phyloP scores from a whole-genome alignment of 805 yeast genomes.

The Yarrowia alimentaria region DNA sequence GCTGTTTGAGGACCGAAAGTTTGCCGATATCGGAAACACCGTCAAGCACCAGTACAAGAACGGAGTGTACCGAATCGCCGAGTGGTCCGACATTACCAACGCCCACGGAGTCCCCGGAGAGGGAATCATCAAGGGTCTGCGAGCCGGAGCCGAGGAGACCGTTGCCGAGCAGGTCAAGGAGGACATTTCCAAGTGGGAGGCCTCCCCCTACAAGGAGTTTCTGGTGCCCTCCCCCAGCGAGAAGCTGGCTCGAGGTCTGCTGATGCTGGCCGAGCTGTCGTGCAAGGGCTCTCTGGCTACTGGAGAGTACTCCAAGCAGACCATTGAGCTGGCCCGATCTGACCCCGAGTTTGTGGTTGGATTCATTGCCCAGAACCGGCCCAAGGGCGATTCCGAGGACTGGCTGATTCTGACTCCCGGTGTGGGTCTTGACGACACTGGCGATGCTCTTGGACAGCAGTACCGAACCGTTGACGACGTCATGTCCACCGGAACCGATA shows the following conservation, averaged over 20 bases:
- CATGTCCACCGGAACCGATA: constrained; percentile 80
- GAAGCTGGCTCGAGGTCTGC: constrained; percentile 57
- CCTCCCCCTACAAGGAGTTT: constrained; percentile 6
- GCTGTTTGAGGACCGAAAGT: constrained; percentile 95
- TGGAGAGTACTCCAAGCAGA: constrained; percentile 83
- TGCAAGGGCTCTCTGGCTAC: constrained; percentile 91
- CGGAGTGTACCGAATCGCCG: constrained; percentile 83
- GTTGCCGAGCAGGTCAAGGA: constrained; percentile 47
- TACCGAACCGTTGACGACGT: constrained; percentile 90
- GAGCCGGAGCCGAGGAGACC: constrained; percentile 68
- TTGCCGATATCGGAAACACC: constrained; percentile 97
- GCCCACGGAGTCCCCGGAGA: constrained; percentile 97
- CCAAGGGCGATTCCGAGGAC: constrained; percentile 79
- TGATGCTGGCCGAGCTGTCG: constrained; percentile 94
- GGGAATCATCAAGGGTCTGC: constrained; percentile 86
- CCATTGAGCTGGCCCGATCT: constrained; percentile 84
- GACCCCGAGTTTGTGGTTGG: constrained; percentile 93
- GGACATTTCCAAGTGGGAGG: constrained; percentile 1
- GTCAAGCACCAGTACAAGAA: constrained; percentile 91
- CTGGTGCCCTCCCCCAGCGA: constrained; percentile 17
- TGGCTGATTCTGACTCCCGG: constrained; percentile 99
- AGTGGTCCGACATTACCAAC: constrained; percentile 96
- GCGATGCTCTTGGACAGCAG: constrained; percentile 95
- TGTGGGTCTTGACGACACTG: constrained; percentile 95
- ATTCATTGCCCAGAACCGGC: constrained; percentile 84